Percentiles rank a stretch among this genome's conserved stretches.
These are phyloP conservation scores for Diaporthe citriasiana DNA, from an alignment of 2,329 filamentous ascomycete species.

Conservation along the genomic window DNA sequence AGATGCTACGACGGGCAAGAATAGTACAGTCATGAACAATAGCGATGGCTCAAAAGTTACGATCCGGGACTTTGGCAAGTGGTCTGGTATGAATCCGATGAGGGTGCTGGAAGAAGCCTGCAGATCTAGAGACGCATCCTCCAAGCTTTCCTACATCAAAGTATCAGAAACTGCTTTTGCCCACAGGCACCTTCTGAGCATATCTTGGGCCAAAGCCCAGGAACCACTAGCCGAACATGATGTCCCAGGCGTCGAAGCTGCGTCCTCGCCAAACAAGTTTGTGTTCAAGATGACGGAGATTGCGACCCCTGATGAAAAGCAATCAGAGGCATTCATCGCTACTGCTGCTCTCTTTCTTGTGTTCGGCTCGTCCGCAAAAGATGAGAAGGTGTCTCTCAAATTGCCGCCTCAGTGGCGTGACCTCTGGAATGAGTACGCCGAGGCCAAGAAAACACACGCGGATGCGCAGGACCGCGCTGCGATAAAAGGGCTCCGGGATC, in stretches of 20 bases:
- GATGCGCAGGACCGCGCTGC: constrained; percentile 79
- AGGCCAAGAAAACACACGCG: constrained; percentile 76
- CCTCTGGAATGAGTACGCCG: constrained; percentile 84
- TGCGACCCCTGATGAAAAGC: constrained; percentile 80
- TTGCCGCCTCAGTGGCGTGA: constrained; percentile 87
- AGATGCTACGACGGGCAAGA: constrained; percentile 70
- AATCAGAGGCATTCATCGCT: constrained; percentile 90
- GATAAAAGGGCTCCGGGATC: constrained; percentile 76
- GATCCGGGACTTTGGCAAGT: constrained; percentile 88
- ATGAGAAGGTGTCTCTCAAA: constrained; percentile 86
- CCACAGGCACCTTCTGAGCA: constrained; percentile 80
- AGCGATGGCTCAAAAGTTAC: constrained; percentile 68
- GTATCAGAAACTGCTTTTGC: constrained; percentile 82
- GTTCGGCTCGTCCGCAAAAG: constrained; percentile 82
- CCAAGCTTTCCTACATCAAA: constrained; percentile 75
- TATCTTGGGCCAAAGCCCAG: constrained; percentile 85
- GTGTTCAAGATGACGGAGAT: constrained; percentile 81
- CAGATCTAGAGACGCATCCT: constrained; percentile 80
- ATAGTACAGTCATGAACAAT: constrained; percentile 67
- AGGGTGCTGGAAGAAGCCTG: constrained; percentile 90
- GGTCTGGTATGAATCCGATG: constrained; percentile 81
- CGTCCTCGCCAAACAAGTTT: constrained; percentile 65
- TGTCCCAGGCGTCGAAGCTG: constrained; percentile 60
- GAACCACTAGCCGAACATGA: constrained; percentile 57
- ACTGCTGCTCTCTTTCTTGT: constrained; percentile 86